Conservation (phyloP, 78 protist genomes). For the Dictyostelium citrinum region DNA sequence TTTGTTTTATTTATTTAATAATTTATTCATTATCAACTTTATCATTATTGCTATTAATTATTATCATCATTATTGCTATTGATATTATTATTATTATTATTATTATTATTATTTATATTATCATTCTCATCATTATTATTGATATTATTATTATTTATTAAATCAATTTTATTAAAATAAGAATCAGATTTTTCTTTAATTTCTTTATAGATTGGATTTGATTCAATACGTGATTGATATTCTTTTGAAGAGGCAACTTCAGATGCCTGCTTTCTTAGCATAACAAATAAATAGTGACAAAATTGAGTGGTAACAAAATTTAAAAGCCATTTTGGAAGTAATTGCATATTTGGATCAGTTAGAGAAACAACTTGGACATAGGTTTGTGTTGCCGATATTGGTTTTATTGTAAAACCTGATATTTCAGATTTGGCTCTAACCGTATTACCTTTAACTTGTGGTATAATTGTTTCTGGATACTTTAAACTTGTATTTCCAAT, state of each 20-base stretch:
- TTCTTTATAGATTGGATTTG: constrained; percentile 39
- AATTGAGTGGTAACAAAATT: constrained; percentile 62
- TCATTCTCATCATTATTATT: not conserved
- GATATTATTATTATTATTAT: too few relatives aligned
- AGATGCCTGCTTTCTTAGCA: constrained; percentile 17
- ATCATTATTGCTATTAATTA: too few relatives aligned
- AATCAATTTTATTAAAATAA: constrained; percentile 1
- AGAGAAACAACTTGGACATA: constrained; percentile 35
- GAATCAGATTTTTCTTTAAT: constrained; percentile 13
- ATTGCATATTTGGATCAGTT: constrained; percentile 41
- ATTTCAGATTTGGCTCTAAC: constrained; percentile 26
- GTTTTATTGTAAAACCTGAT: constrained; percentile 27
- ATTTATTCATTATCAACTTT: too few relatives aligned
- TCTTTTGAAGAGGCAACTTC: not conserved
- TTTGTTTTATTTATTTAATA: too few relatives aligned
- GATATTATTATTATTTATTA: not conserved
- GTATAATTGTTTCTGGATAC: not conserved
- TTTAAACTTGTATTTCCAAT: not conserved
- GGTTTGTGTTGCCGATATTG: not conserved
- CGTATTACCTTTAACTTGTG: not conserved
- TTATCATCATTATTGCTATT: too few relatives aligned
- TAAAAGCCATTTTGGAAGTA: constrained; percentile 47
- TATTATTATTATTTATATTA: not conserved
- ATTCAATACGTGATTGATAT: constrained; percentile 8
- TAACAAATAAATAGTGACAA: constrained; percentile 53